These are phyloP conservation scores for Hypericum perforatum DNA, from an alignment of 345 rosid genomes.

Conservation along the genomic window DNA sequence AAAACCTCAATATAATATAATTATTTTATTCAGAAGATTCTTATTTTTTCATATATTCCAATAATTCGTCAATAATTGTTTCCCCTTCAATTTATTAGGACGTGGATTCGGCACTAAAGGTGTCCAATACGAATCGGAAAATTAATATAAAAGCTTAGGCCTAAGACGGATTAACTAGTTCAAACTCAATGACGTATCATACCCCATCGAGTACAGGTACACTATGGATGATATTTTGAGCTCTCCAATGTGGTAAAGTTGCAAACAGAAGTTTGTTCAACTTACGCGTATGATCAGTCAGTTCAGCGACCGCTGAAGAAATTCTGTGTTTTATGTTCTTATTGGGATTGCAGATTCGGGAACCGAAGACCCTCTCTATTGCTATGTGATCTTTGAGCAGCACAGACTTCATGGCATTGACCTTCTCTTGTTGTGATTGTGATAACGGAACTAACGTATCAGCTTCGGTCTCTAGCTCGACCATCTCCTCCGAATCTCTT, in stretches of 20 bases:
- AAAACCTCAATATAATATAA: not conserved
- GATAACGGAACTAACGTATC: conserved; percentile 26
- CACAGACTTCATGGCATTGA: conserved; percentile 23
- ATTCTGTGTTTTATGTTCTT: conserved; percentile 14
- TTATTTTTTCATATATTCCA: no score
- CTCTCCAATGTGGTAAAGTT: conserved; percentile 59
- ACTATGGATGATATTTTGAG: conserved; percentile 29
- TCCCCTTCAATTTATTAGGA: conserved; percentile 14
- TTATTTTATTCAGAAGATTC: not conserved
- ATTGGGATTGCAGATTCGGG: not conserved
- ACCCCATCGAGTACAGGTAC: not conserved
- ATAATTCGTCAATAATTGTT: no score
- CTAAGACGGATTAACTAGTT: no score
- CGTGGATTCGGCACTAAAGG: conserved; percentile 29
- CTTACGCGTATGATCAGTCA: conserved; percentile 38
- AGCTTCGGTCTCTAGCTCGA: conserved; percentile 4
- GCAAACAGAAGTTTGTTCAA: conserved; percentile 31
- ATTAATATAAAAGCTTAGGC: conserved; percentile 8
- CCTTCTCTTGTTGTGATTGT: conserved; percentile 29
- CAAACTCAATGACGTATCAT: no score
- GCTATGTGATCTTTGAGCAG: conserved; percentile 30
- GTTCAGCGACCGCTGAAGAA: conserved; percentile 30
- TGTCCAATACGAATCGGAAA: conserved; percentile 55
- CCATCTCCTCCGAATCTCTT: conserved; percentile 17
- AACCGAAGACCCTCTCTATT: conserved; percentile 24